Base-by-base conservation (phyloP, 768 basidiomycete genomes). In the Mycena olivaceomarginata region DNA sequence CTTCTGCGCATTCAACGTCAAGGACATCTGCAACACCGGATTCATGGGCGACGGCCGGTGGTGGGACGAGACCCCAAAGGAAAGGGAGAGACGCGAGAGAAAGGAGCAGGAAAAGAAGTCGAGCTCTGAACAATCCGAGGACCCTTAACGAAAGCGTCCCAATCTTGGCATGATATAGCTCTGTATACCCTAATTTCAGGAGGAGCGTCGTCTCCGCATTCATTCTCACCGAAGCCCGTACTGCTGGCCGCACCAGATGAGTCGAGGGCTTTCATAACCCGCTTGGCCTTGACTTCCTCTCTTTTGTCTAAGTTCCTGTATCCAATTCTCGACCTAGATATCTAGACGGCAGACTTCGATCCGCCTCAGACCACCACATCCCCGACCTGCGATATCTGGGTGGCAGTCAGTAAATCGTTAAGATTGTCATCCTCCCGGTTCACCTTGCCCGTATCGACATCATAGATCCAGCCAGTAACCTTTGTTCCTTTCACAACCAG, bases 361-460 rank as follows among this genome's bases (percentile, higher is more conserved):
- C 25, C 2, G 3, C 22, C 6, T 57, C 56, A 57, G 25, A 57
- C 56, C 13, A 41, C n/a, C n/a, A 41, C 63, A 43, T 64, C 63
- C 18, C n/a, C 63, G 16, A 64, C 63, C 6, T 64, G 40, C 41
- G 63, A 41, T 64, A 64, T 64, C 63, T 64, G 18, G 8, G 43
- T 13, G n/a, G 5, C 20, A 16, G 43, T 64, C 40, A 64, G 63
- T 22, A 45, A 8, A 64, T 16, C 20, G 1, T 13, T 45, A 18
- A 45, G 12, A 20, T 40, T 16, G 16, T 25, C 40, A 56, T 45
- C 10, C 43, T 53, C 2, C 7, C 6, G 40, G 7, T 9, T 25
- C 92, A 90, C 86, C 84, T 88, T 90, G 51, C 90, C 90, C 0
- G 85, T 89, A 79, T 90, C 88, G 18, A 90, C 89, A 69, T 90